Evolutionary conservation across 768 basidiomycete species (phyloP), one percentile per base, ranked within the genome.

Genomic region (Tephrocybe sp.): DNA sequence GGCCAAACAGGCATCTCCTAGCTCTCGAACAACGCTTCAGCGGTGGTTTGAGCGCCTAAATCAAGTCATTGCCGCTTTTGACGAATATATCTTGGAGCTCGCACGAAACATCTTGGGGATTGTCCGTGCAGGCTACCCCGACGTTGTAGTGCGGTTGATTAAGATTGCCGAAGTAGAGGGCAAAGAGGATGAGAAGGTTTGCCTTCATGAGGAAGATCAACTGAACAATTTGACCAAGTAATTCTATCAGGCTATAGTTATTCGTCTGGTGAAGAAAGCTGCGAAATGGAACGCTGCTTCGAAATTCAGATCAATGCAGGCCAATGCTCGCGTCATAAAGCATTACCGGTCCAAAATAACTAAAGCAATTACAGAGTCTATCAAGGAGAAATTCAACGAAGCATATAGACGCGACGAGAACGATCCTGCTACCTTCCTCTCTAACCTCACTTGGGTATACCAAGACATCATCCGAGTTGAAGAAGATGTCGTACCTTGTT

Each of bases 91-190:
- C 47, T 69, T 88, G 51, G 82, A 82, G 39, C 72, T 98, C 31
- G 86, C 90, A 0, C 72, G 78, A 38, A 90, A 88, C 57, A 73
- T 92, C n/a, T 69, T 94, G 11, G 75, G 79, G n/a, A 76, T 94
- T 34, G 86, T 88, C 4, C 79, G 88, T 30, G 82, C 82, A 3
- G 93, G 92, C 0, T 72, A 92, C 62, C 76, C 84, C 0, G 84
- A 86, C 33, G 92, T 94, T n/a, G 79, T 98, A 8, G 93, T 99
- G 27, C 89, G 88, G 61, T 69, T 98, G 47, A 69, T 94, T 63
- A 99, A 98, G 71, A 88, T 99, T 48, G 87, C 89, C 10, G 95
- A 99, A 64, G 74, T 92, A 19, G 97, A 99, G 65, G 92, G 89
- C 3, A 82, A 77, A 61, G 91, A 92, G 64, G 97, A 98, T 62